Percentiles rank a stretch among this genome's conserved stretches.
phyloP scores from a whole-genome alignment of 306 rosid genomes.

The Quillaja saponaria region DNA sequence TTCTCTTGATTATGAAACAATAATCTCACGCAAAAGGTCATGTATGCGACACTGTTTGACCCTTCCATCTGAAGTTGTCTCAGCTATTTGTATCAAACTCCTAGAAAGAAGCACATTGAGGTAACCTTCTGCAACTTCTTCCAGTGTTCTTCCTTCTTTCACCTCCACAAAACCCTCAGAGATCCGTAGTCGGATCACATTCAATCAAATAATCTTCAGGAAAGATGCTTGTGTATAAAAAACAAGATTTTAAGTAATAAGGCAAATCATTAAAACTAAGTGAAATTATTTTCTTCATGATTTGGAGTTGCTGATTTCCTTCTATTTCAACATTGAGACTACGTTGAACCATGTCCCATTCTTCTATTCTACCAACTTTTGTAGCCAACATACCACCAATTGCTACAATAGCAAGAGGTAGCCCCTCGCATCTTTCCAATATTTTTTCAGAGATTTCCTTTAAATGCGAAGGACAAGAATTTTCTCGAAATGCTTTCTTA shows the following conservation, averaged over 20 bases:
- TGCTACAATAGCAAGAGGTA: background rate
- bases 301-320: no score
- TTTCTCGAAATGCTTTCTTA: background rate
- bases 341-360: background rate
- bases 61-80: no score
- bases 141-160: constrained; percentile 20
- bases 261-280: constrained; percentile 11
- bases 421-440: background rate
- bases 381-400: background rate
- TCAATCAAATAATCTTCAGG: background rate
- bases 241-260: background rate
- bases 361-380: background rate
- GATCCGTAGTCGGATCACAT: constrained; percentile 25
- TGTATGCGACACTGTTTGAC: no score
- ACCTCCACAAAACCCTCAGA: constrained; percentile 29
- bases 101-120: constrained; percentile 13
- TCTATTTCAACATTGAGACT: no score
- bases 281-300: background rate
- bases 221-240: constrained; percentile 3
- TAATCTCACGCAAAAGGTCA: no score
- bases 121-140: constrained; percentile 28
- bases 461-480: background rate
- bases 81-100: constrained; percentile 11
- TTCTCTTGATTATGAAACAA: no score
- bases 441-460: background rate